These are phyloP conservation scores for Wickerhamomyces mucosus DNA, from an alignment of 805 yeast genomes.

Conservation along the genomic window DNA sequence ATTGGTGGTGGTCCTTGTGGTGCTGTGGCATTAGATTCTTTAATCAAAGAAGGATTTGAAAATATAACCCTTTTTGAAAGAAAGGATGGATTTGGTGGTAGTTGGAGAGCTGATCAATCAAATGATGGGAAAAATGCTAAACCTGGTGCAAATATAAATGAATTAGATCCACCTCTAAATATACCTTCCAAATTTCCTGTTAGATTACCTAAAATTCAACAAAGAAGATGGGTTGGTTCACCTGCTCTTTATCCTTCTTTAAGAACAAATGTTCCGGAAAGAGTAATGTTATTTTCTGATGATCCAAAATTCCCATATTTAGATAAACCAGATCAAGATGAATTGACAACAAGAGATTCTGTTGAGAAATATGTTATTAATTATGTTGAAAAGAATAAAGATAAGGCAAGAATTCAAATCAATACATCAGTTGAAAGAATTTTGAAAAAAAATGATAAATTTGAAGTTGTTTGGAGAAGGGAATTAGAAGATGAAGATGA, in stretches of 20 bases:
- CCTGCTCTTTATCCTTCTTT: constrained; percentile 2
- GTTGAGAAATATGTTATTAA: constrained; percentile 1
- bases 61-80: constrained; percentile 28
- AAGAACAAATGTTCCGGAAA: constrained; percentile 6
- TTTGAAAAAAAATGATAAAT: constrained; percentile 24
- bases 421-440: constrained; percentile 6
- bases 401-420: background rate
- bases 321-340: constrained; percentile 1
- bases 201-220: too few relatives aligned
- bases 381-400: background rate
- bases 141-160: background rate
- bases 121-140: background rate
- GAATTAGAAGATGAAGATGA: constrained; percentile 17
- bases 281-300: constrained; percentile 4
- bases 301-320: background rate
- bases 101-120: constrained; percentile 20
- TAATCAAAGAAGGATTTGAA: too few relatives aligned
- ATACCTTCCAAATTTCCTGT: background rate
- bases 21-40: too few relatives aligned
- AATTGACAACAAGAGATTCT: constrained; percentile 1
- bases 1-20: too few relatives aligned
- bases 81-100: constrained; percentile 27
- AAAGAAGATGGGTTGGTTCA: background rate
- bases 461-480: constrained; percentile 16
- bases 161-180: constrained; percentile 1